phyloP scores from a whole-genome alignment of 1,139 yeast species.

The Scheffersomyces quercinus region DNA sequence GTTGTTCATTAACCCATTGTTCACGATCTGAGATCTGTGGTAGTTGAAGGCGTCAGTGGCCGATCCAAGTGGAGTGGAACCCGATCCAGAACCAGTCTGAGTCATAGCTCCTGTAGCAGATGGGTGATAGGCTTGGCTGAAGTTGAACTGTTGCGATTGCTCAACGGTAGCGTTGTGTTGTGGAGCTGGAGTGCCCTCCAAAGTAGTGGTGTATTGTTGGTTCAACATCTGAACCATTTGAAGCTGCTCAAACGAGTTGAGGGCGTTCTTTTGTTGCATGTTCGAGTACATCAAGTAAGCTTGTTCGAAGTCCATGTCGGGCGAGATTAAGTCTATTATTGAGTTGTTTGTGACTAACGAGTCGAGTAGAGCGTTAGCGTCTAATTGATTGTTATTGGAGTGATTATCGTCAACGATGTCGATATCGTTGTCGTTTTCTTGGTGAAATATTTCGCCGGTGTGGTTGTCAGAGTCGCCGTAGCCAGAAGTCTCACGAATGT shows the following conservation, averaged over 20 bases:
- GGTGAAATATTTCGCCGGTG: too few species aligned
- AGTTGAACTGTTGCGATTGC: neutral
- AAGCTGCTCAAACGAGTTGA: conserved; percentile 38
- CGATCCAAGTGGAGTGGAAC: conserved; percentile 6
- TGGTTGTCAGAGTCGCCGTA: too few species aligned
- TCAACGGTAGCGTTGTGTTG: neutral
- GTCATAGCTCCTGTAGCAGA: neutral
- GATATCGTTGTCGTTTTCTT: neutral
- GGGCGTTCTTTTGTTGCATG: conserved; percentile 42
- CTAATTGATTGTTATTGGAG: neutral
- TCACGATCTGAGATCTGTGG: conserved; percentile 12
- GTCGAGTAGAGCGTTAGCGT: too few species aligned
- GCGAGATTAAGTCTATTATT: conserved; percentile 14
- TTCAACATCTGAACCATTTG: conserved; percentile 40
- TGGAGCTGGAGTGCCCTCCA: neutral
- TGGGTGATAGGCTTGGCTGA: neutral
- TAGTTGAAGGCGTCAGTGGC: conserved; percentile 10
- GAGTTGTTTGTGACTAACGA: too few species aligned
- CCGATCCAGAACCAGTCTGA: neutral
- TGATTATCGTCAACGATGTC: neutral
- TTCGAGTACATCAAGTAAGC: conserved; percentile 44
- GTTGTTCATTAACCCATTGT: neutral
- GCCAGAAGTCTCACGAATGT: too few species aligned
- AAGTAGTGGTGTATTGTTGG: conserved; percentile 18
- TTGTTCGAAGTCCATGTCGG: conserved; percentile 51